Base-by-base conservation (phyloP, 2,329 filamentous ascomycete genomes). In the Paramyrothecium roridum region DNA sequence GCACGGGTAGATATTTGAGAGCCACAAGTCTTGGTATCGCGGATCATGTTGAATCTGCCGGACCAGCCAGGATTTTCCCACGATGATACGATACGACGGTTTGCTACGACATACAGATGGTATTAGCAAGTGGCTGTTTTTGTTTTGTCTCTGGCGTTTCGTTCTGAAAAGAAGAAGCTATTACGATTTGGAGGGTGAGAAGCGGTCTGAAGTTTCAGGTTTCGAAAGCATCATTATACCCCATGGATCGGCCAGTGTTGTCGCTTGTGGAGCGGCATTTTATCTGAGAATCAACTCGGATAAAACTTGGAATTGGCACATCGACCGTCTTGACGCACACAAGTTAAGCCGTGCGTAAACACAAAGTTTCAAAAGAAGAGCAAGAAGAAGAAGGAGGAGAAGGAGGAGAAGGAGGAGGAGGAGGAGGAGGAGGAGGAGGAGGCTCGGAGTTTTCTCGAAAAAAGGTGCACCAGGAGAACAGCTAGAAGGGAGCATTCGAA, bases 81-180 rank as follows among this genome's bases (percentile, higher is more conserved):
- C 60, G 56, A 63, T 59, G 59, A 64, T 48, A 63, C 58, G 63
- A 63, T 54, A 66, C 56, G 60, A 67, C 56, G 56, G 61, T 62
- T 64, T 55, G 26, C 26, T 61, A 68, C 61, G 64, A 68, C 60
- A 65, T 63, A 60, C 54, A 61, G 59, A 63, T 57, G 56, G 54
- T 57, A 59, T 54, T 52, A 58, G 52, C 49, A 60, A 55, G 59
- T 52, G 37, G 57, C 59, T 59, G 54, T 61, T 54, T 48, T 55
- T 30, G 26, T 30, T 54, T 47, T 50, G 50, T 52, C 55, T 43
- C 37, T 43, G 60, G 63, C 62, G 61, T 66, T 66, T 59, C 63
- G 52, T 60, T 61, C 49, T 56, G 53, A 40, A 51, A 40, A n/a
- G 30, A 19, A 33, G 49, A 12, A 33, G 48, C 7, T 46, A 47